Evolutionary conservation across 768 basidiomycete genomes (phyloP), one percentile per base, ranked within the genome.

Genomic region (Psilocybe cyanescens): DNA sequence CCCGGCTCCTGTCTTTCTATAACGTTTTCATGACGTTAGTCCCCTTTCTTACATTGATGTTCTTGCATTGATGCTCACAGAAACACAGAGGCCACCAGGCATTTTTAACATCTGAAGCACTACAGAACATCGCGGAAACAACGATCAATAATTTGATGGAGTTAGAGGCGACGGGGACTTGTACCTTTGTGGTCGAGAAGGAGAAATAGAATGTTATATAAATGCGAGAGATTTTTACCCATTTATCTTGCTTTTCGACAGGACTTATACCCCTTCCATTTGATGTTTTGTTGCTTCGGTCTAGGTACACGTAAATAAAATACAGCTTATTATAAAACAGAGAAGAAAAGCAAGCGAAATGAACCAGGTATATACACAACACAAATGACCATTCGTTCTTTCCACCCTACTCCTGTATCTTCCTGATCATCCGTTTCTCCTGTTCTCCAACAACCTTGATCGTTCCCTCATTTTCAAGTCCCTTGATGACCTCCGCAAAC

Each of bases 401-500:
- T 49, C 47, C 47, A 51, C 29, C 50, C 33, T 54, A 60, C 29
- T 19, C 55, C 17, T 90, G 89, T 31, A 89, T 87, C 65, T 79
- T 82, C 59, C 88, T 79, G 70, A 98, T 94, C 72, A 84, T 88
- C 71, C 95, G 83, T 77, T 81, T 87, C 37, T 97, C 94, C 58
- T 92, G 83, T 71, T 96, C 94, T 0, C 96, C 96, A 6, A 92
- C 82, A 4, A 97, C 88, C 71, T 91, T 95, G 55, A 98, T 77
- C 29, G 89, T 54, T 0, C 96, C 96, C 74, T 99, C 96, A 54
- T 88, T 89, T 81, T 95, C 91, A 65, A 96, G 74, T 24, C 77
- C 82, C 69, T 83, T 86, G 65, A 95, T 79, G 24, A 93, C 91
- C 76, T 92, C 91, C 39, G 81, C 72, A 74, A 99, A 96, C 75